These are phyloP conservation scores for Colletotrichum liriopes DNA, from an alignment of 2,329 filamentous ascomycete genomes.

Conservation along the genomic window DNA sequence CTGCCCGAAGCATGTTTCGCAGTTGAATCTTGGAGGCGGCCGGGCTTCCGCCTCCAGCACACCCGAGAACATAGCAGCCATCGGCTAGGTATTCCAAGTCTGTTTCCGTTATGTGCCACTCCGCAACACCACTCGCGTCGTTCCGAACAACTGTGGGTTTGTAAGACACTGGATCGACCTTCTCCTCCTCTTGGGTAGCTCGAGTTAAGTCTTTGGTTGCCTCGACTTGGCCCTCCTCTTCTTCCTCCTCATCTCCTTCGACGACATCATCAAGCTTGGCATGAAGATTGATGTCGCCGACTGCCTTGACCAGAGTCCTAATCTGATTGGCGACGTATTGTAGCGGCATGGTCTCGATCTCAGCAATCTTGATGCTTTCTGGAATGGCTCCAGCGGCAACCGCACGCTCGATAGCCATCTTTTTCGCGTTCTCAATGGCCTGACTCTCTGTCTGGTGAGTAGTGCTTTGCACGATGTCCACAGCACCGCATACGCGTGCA, in stretches of 20 bases:
- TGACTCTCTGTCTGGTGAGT: conserved; percentile 44
- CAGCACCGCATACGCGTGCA: conserved; percentile 70
- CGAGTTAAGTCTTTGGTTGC: conserved; percentile 53
- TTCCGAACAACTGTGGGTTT: conserved; percentile 22
- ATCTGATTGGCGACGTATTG: conserved; percentile 54
- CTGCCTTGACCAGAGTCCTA: conserved; percentile 55
- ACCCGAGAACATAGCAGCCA: conserved; percentile 64
- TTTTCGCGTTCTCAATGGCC: conserved; percentile 45
- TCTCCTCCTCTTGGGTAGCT: conserved; percentile 61
- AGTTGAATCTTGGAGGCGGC: conserved; percentile 55
- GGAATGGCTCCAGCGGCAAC: conserved; percentile 43
- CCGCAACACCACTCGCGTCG: conserved; percentile 41
- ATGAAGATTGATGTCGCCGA: conserved; percentile 59
- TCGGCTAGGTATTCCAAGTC: conserved; percentile 63
- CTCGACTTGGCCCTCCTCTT: conserved; percentile 57
- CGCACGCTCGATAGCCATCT: conserved; percentile 43
- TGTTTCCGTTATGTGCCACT: conserved; percentile 62
- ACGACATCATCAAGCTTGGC: conserved; percentile 51
- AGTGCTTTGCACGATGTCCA: conserved; percentile 54
- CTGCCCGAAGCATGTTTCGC: conserved; percentile 57
- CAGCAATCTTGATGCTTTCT: conserved; percentile 55
- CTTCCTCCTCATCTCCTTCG: conserved; percentile 56
- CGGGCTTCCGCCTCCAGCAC: conserved; percentile 60
- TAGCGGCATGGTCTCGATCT: conserved; percentile 58
- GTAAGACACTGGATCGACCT: conserved; percentile 52